Percentiles rank a stretch among this genome's conserved stretches.
Evolutionary conservation across 441 rosid genomes (phyloP).

Genomic region (Jatropha podagrica): DNA sequence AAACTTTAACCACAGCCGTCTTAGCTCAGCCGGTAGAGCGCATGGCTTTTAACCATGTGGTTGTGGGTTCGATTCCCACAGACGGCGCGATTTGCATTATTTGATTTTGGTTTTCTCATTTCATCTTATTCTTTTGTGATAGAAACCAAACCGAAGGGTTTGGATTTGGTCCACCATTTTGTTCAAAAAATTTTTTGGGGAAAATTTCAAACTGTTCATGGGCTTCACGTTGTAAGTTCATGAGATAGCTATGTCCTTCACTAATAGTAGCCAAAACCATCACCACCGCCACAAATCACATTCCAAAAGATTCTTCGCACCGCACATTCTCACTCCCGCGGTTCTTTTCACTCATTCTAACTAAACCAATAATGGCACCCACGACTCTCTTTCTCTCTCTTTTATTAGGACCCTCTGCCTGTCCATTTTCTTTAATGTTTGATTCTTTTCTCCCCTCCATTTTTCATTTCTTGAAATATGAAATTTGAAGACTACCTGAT

Average conservation of each 20-base stretch:
- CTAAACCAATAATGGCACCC: conserved; percentile 48
- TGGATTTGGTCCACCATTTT: background rate
- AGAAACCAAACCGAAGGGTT: no score
- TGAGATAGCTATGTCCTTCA: conserved; percentile 36
- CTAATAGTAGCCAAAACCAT: conserved; percentile 1
- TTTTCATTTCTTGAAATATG: conserved; percentile 35
- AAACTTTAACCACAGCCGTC: conserved; percentile 23
- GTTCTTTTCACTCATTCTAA: background rate
- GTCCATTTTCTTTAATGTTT: conserved; percentile 17
- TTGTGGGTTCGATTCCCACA: conserved; percentile 47
- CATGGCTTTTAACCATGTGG: conserved; percentile 47
- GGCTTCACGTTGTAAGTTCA: conserved; percentile 48
- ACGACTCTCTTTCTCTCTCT: conserved; percentile 27
- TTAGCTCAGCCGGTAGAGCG: conserved; percentile 50
- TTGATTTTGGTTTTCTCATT: no score
- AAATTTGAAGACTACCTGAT: conserved; percentile 78
- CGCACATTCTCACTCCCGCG: conserved; percentile 15
- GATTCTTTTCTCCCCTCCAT: background rate
- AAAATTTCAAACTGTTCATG: conserved; percentile 42
- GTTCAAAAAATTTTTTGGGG: no score
- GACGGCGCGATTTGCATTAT: conserved; percentile 25
- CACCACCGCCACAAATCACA: conserved; percentile 19
- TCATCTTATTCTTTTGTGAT: no score
- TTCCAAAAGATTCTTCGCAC: conserved; percentile 28
- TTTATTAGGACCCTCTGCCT: conserved; percentile 12